These are phyloP conservation scores for Jatropha curcas DNA, from an alignment of 345 rosid genomes.

Conservation along the genomic window DNA sequence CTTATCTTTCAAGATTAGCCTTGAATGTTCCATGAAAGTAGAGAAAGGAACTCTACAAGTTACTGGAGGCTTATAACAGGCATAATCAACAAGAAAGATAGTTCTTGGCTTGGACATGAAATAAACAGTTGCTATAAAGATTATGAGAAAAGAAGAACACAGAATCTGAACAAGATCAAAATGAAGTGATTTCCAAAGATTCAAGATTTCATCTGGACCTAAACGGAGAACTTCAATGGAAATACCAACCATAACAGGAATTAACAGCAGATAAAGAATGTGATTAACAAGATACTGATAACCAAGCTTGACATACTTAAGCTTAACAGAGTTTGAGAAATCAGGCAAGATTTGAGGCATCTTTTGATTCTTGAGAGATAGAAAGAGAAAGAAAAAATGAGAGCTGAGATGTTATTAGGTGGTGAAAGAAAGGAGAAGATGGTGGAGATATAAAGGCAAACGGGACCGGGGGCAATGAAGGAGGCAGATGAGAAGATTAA, in stretches of 20 bases:
- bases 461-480: conserved; percentile 21
- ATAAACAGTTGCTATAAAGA: conserved; percentile 22
- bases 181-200: conserved; percentile 25
- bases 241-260: conserved; percentile 22
- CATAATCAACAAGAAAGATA: conserved; percentile 54
- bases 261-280: conserved; percentile 25
- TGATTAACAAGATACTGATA: conserved; percentile 34
- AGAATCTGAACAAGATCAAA: conserved; percentile 26
- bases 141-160: conserved; percentile 19
- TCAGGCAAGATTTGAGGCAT: conserved; percentile 31
- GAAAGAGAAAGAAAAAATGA: background rate
- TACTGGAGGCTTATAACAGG: conserved; percentile 53
- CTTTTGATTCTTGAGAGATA: background rate
- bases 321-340: conserved; percentile 27
- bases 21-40: conserved; percentile 46
- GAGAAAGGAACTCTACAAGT: conserved; percentile 49
- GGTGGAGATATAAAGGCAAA: conserved; percentile 26
- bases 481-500: conserved; percentile 37
- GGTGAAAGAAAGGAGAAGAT: conserved; percentile 5
- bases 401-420: background rate
- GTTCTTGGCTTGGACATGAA: conserved; percentile 37
- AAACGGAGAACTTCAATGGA: conserved; percentile 20
- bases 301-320: conserved; percentile 32
- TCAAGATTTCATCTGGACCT: conserved; percentile 27
- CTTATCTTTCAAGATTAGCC: conserved; percentile 44